These are phyloP conservation scores for Drechslera avenae DNA, from an alignment of 2,329 filamentous ascomycete genomes.

Conservation along the genomic window DNA sequence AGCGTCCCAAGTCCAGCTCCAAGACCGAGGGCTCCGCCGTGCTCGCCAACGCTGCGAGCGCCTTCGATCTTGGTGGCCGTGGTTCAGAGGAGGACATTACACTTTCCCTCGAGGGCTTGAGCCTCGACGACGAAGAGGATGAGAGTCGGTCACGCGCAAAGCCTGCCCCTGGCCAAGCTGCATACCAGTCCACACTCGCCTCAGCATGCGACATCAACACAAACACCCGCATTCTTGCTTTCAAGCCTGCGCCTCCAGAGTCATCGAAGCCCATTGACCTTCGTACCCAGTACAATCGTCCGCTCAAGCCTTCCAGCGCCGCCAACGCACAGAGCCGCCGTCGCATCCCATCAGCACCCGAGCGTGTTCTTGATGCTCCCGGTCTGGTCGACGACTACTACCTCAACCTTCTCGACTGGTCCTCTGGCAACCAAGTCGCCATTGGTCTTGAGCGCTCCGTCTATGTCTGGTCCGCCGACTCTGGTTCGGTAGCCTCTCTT, in stretches of 20 bases:
- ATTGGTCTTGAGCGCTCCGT: constrained; percentile 97
- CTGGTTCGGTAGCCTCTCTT: constrained; percentile 85
- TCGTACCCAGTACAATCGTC: constrained; percentile 96
- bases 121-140: constrained; percentile 73
- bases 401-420: constrained; percentile 98
- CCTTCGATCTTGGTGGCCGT: constrained; percentile 66
- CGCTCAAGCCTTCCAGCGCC: constrained; percentile 76
- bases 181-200: constrained; percentile 90
- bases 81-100: constrained; percentile 74
- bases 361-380: constrained; percentile 94
- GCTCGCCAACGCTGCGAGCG: constrained; percentile 73
- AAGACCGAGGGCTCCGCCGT: constrained; percentile 73
- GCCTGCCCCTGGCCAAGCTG: constrained; percentile 82
- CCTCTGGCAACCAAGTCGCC: constrained; percentile 94
- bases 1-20: constrained; percentile 71
- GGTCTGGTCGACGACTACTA: constrained; percentile 99
- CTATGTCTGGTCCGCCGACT: constrained; percentile 97
- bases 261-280: constrained; percentile 98
- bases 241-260: constrained; percentile 97
- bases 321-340: constrained; percentile 85
- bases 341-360: constrained; percentile 90
- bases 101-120: constrained; percentile 76
- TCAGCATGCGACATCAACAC: constrained; percentile 90
- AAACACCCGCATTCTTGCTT: constrained; percentile 93
- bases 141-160: constrained; percentile 69